A percentile compares a stretch with the other conserved stretches of the same genome.
Conservation (phyloP, 1,284 basidiomycete genomes). For the Microbotryum scabiosae region DNA sequence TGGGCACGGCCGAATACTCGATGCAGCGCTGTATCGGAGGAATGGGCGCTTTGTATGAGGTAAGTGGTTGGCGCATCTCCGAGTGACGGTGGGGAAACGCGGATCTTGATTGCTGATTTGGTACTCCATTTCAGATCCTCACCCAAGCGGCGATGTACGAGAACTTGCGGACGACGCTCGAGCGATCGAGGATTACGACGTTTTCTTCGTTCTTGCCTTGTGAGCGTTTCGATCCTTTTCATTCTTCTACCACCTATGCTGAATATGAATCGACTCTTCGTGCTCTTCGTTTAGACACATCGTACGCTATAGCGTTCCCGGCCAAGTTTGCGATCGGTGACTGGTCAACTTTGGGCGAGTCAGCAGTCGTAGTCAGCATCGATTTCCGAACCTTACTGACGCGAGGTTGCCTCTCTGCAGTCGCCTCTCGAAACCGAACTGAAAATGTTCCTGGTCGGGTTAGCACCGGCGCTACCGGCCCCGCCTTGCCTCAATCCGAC, state of each 20-base stretch:
- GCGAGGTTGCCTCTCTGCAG: neutral
- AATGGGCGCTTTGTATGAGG: constrained; percentile 14
- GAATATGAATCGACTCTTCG: neutral
- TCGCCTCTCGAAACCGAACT: constrained; percentile 13
- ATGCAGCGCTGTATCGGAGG: constrained; percentile 27
- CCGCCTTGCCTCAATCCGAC: constrained; percentile 18
- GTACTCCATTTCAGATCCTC: constrained; percentile 9
- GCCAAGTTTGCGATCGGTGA: constrained; percentile 27
- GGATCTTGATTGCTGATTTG: no score
- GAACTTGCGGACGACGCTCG: constrained; percentile 17
- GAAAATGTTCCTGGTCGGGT: constrained; percentile 18
- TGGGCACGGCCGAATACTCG: constrained; percentile 24
- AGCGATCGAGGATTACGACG: constrained; percentile 13
- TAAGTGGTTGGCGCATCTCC: neutral
- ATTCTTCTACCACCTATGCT: neutral
- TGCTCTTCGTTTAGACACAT: constrained; percentile 7
- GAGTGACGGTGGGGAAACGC: no score
- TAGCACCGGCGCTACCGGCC: neutral
- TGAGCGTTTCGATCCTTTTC: neutral
- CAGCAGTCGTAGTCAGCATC: neutral
- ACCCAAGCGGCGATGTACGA: constrained; percentile 24
- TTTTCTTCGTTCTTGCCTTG: constrained; percentile 27
- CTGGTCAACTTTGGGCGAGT: constrained; percentile 20
- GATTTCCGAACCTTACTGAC: neutral
- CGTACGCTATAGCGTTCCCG: constrained; percentile 23